These are phyloP conservation scores for Piper longum DNA, from an alignment of 164 flowering plant genomes.

Conservation along the genomic window DNA sequence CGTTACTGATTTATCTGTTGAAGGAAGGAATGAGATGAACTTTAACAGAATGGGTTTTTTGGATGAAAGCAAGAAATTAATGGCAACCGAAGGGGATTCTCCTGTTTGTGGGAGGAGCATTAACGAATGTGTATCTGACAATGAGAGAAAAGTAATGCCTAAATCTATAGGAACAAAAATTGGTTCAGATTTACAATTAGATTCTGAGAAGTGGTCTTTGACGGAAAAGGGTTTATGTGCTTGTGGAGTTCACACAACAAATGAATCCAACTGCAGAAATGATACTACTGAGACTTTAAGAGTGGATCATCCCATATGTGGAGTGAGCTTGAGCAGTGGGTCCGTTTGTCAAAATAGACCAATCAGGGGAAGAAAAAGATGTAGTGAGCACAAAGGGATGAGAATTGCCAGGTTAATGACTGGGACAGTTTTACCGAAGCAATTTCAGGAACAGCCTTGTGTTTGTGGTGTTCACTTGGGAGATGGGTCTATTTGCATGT, in stretches of 20 bases:
- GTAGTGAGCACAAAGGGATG: slow-evolving; percentile 13
- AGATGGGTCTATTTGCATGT: slow-evolving; percentile 1
- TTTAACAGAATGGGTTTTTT: background rate
- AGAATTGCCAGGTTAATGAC: slow-evolving; percentile 8
- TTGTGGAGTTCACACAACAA: too few species aligned
- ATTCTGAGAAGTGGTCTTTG: too few species aligned
- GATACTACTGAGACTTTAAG: background rate
- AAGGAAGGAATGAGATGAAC: background rate
- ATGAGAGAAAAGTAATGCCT: too few species aligned
- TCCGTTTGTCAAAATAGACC: slow-evolving; percentile 31
- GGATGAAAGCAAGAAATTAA: background rate
- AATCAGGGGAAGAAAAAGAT: slow-evolving; percentile 42
- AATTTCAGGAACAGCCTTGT: background rate
- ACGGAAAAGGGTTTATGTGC: too few species aligned
- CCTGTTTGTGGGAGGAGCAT: background rate
- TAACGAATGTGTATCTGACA: too few species aligned
- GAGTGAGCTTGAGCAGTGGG: slow-evolving; percentile 14
- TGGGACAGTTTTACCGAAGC: background rate
- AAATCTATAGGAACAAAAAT: too few species aligned
- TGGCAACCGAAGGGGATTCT: background rate
- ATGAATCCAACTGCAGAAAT: too few species aligned
- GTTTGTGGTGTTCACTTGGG: background rate
- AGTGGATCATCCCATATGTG: slow-evolving; percentile 2
- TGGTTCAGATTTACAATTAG: too few species aligned
- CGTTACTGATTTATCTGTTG: background rate